Evolutionary conservation across 257 asterid species (phyloP).

Genomic region (Scutellaria barbata): DNA sequence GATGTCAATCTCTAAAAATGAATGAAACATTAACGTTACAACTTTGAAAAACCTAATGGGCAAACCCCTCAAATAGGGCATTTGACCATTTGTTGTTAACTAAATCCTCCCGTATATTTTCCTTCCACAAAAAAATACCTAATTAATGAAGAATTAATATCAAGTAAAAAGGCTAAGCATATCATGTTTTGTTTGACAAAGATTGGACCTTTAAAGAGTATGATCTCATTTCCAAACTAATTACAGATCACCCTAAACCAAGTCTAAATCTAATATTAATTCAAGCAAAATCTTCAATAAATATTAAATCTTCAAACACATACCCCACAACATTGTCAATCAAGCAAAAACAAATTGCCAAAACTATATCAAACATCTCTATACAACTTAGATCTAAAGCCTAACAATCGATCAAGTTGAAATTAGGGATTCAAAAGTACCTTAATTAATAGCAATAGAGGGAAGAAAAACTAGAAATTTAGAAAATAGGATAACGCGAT

Average conservation of each 20-base stretch:
- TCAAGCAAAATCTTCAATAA: background rate
- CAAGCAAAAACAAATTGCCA: constrained; percentile 16
- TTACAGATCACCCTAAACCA: constrained; percentile 23
- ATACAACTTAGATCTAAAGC: constrained; percentile 32
- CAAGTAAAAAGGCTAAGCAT: background rate
- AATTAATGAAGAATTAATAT: background rate
- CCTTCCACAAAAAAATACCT: background rate
- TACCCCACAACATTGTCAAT: constrained; percentile 6
- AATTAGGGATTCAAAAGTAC: too few relatives aligned
- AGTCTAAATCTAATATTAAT: constrained; percentile 28
- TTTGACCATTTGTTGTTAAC: background rate
- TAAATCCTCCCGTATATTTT: background rate
- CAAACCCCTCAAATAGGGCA: background rate
- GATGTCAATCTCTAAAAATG: too few relatives aligned
- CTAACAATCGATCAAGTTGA: constrained; percentile 16
- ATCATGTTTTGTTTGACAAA: background rate
- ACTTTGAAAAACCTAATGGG: too few relatives aligned
- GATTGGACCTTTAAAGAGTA: background rate
- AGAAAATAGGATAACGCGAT: too few relatives aligned
- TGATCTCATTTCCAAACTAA: constrained; percentile 14
- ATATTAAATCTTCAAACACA: background rate
- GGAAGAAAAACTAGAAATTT: too few relatives aligned
- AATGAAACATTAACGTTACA: too few relatives aligned
- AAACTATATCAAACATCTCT: background rate
- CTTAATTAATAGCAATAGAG: too few relatives aligned